Evolutionary conservation across 345 rosid genomes (phyloP).

Genomic region (Eucalyptus caleyi): DNA sequence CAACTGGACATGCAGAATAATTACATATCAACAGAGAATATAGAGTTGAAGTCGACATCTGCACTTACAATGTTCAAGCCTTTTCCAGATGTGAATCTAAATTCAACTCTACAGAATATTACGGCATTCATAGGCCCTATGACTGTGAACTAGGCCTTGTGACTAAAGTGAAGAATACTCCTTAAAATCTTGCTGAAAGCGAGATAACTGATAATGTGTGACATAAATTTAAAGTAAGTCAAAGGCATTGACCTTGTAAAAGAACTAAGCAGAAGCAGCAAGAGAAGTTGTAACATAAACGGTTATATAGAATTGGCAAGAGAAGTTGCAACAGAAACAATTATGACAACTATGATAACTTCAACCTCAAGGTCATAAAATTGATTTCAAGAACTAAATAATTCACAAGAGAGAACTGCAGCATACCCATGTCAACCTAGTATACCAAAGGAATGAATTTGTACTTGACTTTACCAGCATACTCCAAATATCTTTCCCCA

Average conservation of each 20-base stretch:
- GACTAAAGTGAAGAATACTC: background rate
- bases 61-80: background rate
- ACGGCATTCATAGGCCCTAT: background rate
- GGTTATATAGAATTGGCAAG: background rate
- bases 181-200: background rate
- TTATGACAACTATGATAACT: background rate
- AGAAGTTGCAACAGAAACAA: background rate
- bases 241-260: background rate
- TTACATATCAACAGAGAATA: background rate
- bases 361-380: background rate
- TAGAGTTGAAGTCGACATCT: background rate
- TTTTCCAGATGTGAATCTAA: background rate
- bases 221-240: background rate
- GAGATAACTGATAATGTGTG: background rate
- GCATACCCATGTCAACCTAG: constrained; percentile 33
- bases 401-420: background rate
- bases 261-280: background rate
- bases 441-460: constrained; percentile 75
- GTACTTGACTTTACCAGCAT: constrained; percentile 59
- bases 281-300: background rate
- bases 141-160: background rate
- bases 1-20: background rate
- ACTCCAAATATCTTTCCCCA: constrained; percentile 51
- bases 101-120: background rate
- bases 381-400: background rate